Evolutionary conservation across 1,139 yeast species (phyloP), one percentile per base, ranked within the genome.

Genomic region (Kodamaea anthophila): DNA sequence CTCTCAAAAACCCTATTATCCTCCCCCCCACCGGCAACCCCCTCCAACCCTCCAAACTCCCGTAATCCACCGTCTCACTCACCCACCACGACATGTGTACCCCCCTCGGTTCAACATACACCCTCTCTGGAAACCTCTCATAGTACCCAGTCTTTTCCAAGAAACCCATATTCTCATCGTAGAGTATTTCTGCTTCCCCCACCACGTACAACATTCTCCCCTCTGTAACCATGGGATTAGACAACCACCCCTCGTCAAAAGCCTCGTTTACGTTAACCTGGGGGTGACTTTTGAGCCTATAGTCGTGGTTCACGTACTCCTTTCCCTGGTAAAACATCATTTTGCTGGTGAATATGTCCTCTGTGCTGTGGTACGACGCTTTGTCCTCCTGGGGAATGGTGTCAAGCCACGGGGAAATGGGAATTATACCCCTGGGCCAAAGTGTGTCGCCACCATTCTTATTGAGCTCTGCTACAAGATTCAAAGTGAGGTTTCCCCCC

Each of bases 181-280:
- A 47, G 35, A 65, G 58, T 14, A 50, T 42, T 42, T 65, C 72
- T 33, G 65, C 65, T 43, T 65, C 71, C 10, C 72, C 72, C 13
- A 65, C 34, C 10, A 65, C 41, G 25, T 60, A 55, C 2, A 60
- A 23, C 5, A 26, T n/a, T 18, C 16, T 28, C 5, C 35, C 35
- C 12, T 18, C 11, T 11, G 8, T 18, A 18, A 18, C 13, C 19
- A 20, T 28, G 24, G 24, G 34, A 20, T 18, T 23, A 7, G 24
- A 26, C 13, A 15, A 18, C 26, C 28, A 37, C 24, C 13, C 13
- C 19, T 13, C n/a, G n/a, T 11, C 15, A 15, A 35, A 35, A 23
- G 15, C 34, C 20, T 21, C 24, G 18, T 22, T 32, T 16, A 29
- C 30, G 23, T 28, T 20, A 2, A 27, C 34, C 13, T 15, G 15